phyloP scores from a whole-genome alignment of 2,329 filamentous ascomycete genomes.

The Raffaelea arxii region DNA sequence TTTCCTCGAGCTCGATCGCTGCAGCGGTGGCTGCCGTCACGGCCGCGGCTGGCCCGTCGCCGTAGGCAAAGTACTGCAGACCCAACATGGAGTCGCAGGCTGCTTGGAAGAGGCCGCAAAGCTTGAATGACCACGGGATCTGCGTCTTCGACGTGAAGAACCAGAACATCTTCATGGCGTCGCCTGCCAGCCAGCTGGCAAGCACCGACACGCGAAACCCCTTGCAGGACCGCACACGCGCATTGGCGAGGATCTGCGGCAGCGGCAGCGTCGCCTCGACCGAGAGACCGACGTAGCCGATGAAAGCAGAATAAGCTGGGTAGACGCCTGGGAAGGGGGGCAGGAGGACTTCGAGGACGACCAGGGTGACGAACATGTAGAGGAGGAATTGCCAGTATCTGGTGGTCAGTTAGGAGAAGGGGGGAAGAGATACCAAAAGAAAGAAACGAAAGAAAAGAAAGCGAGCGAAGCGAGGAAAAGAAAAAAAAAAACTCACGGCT shows the following conservation, averaged over 20 bases:
- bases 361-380: conserved; percentile 53
- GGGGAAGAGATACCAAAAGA: not conserved
- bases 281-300: conserved; percentile 67
- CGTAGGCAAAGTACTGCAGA: conserved; percentile 64
- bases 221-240: conserved; percentile 58
- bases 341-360: conserved; percentile 58
- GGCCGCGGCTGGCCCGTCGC: conserved; percentile 35
- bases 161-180: conserved; percentile 81
- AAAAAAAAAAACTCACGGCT: conserved; percentile 40
- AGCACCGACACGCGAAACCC: conserved; percentile 71
- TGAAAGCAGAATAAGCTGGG: conserved; percentile 52
- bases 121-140: conserved; percentile 71
- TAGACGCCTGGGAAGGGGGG: conserved; percentile 49
- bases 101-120: conserved; percentile 75
- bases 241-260: conserved; percentile 67
- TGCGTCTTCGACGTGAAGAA: conserved; percentile 63
- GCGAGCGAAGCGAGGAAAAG: not conserved
- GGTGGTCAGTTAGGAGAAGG: not conserved
- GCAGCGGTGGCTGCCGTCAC: conserved; percentile 1
- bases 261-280: conserved; percentile 76
- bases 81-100: conserved; percentile 66
- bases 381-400: conserved; percentile 72
- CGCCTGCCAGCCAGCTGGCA: conserved; percentile 68
- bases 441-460: not conserved
- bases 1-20: not conserved